phyloP scores from a whole-genome alignment of 2,329 filamentous ascomycete species.

The Talaromyces sp. region DNA sequence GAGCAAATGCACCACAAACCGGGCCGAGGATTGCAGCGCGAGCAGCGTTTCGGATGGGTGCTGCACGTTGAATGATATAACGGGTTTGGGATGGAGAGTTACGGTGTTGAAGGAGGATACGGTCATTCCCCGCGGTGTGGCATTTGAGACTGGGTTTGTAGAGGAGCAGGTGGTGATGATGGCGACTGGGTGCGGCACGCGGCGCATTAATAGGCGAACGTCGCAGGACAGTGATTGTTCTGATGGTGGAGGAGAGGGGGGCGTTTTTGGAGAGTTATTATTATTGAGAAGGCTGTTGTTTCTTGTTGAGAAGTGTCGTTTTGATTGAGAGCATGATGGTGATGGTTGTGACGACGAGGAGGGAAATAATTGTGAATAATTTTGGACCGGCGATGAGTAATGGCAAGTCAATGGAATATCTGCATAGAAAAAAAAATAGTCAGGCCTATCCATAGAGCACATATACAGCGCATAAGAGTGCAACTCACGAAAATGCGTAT shows the following conservation, averaged over 20 bases:
- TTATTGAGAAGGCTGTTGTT: background rate
- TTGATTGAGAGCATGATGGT: background rate
- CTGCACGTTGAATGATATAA: conserved; percentile 60
- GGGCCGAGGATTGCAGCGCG: conserved; percentile 42
- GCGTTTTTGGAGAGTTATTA: background rate
- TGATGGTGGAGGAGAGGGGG: background rate
- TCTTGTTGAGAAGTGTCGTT: conserved; percentile 1
- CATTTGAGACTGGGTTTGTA: background rate
- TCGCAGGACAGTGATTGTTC: conserved; percentile 16
- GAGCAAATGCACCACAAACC: conserved; percentile 51
- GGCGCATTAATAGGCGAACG: conserved; percentile 47
- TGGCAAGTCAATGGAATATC: background rate
- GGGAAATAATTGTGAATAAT: background rate
- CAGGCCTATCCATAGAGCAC: background rate
- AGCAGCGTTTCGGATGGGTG: conserved; percentile 52
- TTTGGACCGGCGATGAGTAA: background rate
- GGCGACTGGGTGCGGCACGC: conserved; percentile 53
- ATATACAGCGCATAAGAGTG: background rate
- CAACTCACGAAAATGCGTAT: background rate
- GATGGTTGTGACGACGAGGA: background rate
- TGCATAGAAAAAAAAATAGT: background rate
- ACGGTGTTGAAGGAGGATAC: conserved; percentile 60
- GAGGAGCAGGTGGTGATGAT: conserved; percentile 44
- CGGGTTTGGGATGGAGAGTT: conserved; percentile 48
- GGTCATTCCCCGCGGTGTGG: conserved; percentile 47